Percentiles rank a stretch among this genome's conserved stretches.
These are phyloP conservation scores for Aspergillus kassunensis DNA, from an alignment of 495 filamentous ascomycete species.

Conservation along the genomic window DNA sequence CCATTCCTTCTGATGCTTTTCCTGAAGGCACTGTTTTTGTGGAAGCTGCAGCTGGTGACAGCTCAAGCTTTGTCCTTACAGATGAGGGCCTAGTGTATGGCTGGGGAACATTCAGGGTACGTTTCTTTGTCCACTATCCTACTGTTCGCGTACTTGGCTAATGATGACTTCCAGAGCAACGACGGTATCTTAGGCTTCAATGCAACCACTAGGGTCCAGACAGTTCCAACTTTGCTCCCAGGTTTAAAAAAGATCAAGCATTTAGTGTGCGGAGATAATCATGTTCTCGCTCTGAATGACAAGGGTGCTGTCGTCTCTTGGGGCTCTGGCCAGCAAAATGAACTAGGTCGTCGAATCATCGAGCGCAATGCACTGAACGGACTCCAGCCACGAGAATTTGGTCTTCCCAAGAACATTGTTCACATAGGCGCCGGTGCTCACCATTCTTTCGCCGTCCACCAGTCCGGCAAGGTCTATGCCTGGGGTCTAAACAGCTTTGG, in stretches of 20 bases:
- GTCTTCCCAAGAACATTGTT: constrained; percentile 55
- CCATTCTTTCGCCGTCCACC: constrained; percentile 69
- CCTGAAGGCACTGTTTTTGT: constrained; percentile 54
- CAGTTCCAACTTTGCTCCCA: constrained; percentile 45
- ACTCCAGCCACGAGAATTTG: constrained; percentile 66
- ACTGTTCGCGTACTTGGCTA: constrained; percentile 17
- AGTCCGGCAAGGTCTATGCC: constrained; percentile 64
- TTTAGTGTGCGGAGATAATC: constrained; percentile 56
- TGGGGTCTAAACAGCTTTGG: constrained; percentile 91
- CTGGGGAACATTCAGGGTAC: constrained; percentile 68
- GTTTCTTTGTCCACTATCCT: constrained; percentile 15
- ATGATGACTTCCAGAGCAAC: constrained; percentile 40
- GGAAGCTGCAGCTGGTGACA: constrained; percentile 61
- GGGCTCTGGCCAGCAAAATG: constrained; percentile 61
- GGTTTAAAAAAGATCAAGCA: constrained; percentile 54
- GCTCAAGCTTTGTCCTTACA: constrained; percentile 61
- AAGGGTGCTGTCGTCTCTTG: constrained; percentile 57
- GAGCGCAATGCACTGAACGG: constrained; percentile 52
- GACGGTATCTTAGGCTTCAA: constrained; percentile 57
- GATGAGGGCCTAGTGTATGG: constrained; percentile 64
- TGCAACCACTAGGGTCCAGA: constrained; percentile 37
- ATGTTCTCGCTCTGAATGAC: constrained; percentile 56
- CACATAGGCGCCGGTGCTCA: constrained; percentile 52
- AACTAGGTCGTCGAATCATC: constrained; percentile 60
- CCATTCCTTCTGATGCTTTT: constrained; percentile 50